These are phyloP conservation scores for Lipomyces lipofer DNA, from an alignment of 805 yeast genomes.

Conservation along the genomic window DNA sequence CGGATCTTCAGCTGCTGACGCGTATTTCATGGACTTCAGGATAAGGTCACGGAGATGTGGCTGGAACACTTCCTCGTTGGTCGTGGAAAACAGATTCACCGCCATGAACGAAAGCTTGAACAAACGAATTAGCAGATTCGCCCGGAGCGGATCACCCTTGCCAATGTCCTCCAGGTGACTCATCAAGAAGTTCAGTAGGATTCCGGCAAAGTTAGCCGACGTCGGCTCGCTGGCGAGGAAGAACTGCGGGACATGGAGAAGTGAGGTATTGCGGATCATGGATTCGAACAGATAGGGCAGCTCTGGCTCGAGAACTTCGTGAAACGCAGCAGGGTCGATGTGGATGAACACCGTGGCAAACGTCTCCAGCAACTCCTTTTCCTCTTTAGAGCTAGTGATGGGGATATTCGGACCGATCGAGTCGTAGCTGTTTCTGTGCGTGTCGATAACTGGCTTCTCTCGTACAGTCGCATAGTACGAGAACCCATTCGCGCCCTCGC, in stretches of 20 bases:
- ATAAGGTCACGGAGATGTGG: slow-evolving; percentile 87
- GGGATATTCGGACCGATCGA: slow-evolving; percentile 81
- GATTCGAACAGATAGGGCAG: slow-evolving; percentile 73
- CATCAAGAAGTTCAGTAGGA: slow-evolving; percentile 73
- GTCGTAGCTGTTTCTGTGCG: slow-evolving; percentile 45
- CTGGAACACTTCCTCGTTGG: slow-evolving; percentile 81
- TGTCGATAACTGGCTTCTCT: slow-evolving; percentile 35
- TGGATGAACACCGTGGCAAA: slow-evolving; percentile 91
- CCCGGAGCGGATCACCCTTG: slow-evolving; percentile 69
- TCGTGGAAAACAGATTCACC: slow-evolving; percentile 80
- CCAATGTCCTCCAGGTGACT: slow-evolving; percentile 77
- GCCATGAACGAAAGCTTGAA: slow-evolving; percentile 96
- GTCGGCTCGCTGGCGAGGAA: slow-evolving; percentile 93
- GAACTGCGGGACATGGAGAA: slow-evolving; percentile 89
- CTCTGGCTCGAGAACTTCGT: slow-evolving; percentile 83
- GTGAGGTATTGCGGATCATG: slow-evolving; percentile 78
- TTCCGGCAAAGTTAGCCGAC: slow-evolving; percentile 86
- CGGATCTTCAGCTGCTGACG: slow-evolving; percentile 89
- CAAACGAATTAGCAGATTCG: slow-evolving; percentile 78
- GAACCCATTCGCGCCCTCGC: slow-evolving; percentile 81
- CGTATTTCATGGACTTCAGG: slow-evolving; percentile 70
- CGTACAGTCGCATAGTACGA: slow-evolving; percentile 62
- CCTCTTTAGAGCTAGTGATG: slow-evolving; percentile 85
- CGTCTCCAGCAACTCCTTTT: slow-evolving; percentile 92
- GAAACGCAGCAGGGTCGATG: slow-evolving; percentile 92